Evolutionary conservation across 768 basidiomycete species (phyloP).

Genomic region (Naganishia onofrii): DNA sequence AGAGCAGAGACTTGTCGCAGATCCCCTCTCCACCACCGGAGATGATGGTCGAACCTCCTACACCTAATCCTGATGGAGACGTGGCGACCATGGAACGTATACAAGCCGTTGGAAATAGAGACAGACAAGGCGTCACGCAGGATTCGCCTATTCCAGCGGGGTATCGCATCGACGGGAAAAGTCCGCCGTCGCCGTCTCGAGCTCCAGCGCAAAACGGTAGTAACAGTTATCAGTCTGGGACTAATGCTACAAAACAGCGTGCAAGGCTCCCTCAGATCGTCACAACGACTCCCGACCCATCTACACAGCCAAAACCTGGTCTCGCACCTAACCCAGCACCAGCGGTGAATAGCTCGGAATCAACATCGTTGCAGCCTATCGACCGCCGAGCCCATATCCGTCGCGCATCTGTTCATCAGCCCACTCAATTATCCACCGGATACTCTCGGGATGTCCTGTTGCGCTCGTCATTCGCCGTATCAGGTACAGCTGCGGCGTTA

Average conservation of each 20-base stretch:
- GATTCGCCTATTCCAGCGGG: background rate
- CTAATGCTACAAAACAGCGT: conserved; percentile 22
- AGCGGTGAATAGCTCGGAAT: background rate
- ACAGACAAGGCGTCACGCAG: background rate
- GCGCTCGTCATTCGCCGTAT: conserved; percentile 32
- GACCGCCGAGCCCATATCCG: conserved; percentile 40
- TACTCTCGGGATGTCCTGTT: conserved; percentile 51
- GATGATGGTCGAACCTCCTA: conserved; percentile 17
- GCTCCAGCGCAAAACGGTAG: background rate
- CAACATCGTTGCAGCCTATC: conserved; percentile 13
- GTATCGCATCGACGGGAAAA: background rate
- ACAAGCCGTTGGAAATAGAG: background rate
- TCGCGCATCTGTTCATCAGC: conserved; percentile 57
- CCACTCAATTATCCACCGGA: conserved; percentile 37
- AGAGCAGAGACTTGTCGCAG: background rate
- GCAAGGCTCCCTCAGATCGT: conserved; percentile 28
- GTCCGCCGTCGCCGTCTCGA: background rate
- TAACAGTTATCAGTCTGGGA: background rate
- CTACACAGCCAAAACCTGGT: background rate
- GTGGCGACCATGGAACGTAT: conserved; percentile 14
- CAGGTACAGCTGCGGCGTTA: conserved; percentile 54
- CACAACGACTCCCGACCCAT: background rate
- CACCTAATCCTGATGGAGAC: background rate
- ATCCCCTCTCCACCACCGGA: conserved; percentile 14
- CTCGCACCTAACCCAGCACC: background rate